phyloP scores from a whole-genome alignment of 2,329 filamentous ascomycete genomes.

The Karstenula rhodostoma region DNA sequence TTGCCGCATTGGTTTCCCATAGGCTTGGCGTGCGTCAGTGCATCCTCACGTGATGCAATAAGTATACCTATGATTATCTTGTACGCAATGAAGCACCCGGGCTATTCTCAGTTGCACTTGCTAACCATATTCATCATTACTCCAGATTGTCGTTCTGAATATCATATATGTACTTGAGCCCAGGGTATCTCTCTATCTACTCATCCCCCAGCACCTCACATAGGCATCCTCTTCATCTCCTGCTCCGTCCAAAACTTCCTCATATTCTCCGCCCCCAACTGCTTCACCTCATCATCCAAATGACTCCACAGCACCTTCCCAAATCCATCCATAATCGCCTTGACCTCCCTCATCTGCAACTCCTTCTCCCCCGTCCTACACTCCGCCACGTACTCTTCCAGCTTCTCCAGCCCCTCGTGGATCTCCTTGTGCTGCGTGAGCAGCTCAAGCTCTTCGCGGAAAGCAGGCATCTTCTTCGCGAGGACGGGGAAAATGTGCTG shows the following conservation, averaged over 20 bases:
- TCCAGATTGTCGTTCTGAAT: too few species aligned
- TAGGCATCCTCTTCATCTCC: slow-evolving; percentile 75
- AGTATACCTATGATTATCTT: background rate
- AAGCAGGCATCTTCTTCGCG: slow-evolving; percentile 80
- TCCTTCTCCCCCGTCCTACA: slow-evolving; percentile 71
- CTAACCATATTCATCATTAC: too few species aligned
- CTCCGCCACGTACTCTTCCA: slow-evolving; percentile 70
- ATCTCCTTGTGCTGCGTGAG: slow-evolving; percentile 80
- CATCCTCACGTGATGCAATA: background rate
- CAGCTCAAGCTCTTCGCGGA: slow-evolving; percentile 70
- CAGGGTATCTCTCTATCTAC: background rate
- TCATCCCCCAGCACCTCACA: slow-evolving; percentile 54
- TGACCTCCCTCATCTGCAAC: slow-evolving; percentile 63
- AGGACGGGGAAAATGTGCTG: slow-evolving; percentile 80
- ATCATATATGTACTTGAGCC: too few species aligned
- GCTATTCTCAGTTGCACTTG: too few species aligned
- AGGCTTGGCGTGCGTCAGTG: slow-evolving; percentile 11
- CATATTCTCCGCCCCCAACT: slow-evolving; percentile 87
- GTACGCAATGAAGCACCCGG: too few species aligned
- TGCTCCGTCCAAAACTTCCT: slow-evolving; percentile 78
- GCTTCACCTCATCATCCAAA: slow-evolving; percentile 82
- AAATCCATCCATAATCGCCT: slow-evolving; percentile 78
- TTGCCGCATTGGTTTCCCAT: background rate
- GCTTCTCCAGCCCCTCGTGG: slow-evolving; percentile 74
- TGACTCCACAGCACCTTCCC: slow-evolving; percentile 81